Evolutionary conservation across 2,329 filamentous ascomycete genomes (phyloP), one percentile per base, ranked within the genome.

Genomic region (Thyridium curvatum): DNA sequence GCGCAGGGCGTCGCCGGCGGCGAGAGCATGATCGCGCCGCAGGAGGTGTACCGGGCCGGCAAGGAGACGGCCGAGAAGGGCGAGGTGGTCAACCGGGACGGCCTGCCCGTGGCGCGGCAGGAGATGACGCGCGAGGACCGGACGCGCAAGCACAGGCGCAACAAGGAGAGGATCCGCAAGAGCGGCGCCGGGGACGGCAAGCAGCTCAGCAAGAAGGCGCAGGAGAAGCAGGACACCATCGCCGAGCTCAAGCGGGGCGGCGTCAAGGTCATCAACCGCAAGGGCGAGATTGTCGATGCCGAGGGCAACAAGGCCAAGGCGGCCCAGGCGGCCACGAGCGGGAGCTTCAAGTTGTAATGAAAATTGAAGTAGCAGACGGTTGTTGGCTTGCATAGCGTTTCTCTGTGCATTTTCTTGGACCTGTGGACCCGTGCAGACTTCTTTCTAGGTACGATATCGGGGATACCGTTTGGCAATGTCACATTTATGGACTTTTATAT

Each of bases 81-180:
- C 37, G 89, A 95, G 59, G 70, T 95, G 30, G 73, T 90, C 28
- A 72, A 80, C 40, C 90, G 85, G 72, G 81, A 74, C 52, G 91
- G 89, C 17, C 68, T 86, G 51, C 84, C 88, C 1, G 64, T 94
- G 32, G 82, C 86, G 8, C 79, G 80, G 51, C 84, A 93, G 52
- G 93, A 98, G 64, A 84, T 97, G 81, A 82, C 74, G 29, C 76
- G 88, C 38, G 90, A 96, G 58, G 86, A 95, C 59, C 94, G 91
- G 69, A 61, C 79, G 39, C 75, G 87, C 44, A 71, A 82, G 45
- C 74, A 89, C 41, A 74, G 88, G 45, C 77, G 89, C 44, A 84
- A 89, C 58, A 95, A 95, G 75, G 89, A 94, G 72, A 79, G 84
- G 52, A 82, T 83, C 49, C 77, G 76, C 63, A 90, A 90, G 71